Percentiles rank a stretch among this genome's conserved stretches.
These are phyloP conservation scores for Ballota nigra DNA, from an alignment of 257 asterid genomes.

Conservation along the genomic window DNA sequence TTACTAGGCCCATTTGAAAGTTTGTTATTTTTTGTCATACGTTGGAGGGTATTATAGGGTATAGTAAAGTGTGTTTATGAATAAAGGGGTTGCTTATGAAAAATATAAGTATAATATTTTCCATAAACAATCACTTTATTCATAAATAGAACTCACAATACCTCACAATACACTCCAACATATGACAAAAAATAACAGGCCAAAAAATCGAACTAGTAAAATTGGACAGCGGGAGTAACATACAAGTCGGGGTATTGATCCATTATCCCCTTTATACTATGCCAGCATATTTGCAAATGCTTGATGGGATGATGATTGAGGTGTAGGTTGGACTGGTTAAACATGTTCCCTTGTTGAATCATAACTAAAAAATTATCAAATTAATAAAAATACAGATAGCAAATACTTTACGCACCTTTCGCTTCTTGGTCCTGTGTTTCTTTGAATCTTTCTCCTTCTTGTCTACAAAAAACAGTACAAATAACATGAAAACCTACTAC, in stretches of 20 bases:
- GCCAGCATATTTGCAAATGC: neutral
- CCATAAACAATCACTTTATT: too few species aligned
- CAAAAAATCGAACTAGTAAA: too few species aligned
- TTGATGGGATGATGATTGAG: neutral
- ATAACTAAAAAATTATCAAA: conserved; percentile 8
- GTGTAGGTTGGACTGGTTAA: neutral
- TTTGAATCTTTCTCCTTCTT: conserved; percentile 77
- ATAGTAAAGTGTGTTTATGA: too few species aligned
- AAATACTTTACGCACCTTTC: conserved; percentile 58
- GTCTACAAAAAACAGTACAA: conserved; percentile 46
- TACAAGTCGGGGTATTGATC: neutral
- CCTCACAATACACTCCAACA: too few species aligned
- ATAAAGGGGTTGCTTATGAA: too few species aligned
- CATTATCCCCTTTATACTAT: neutral
- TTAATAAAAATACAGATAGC: neutral
- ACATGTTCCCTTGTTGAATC: neutral
- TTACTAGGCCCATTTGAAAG: too few species aligned
- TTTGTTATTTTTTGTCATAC: too few species aligned
- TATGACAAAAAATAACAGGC: too few species aligned
- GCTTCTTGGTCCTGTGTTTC: conserved; percentile 76
- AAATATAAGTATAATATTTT: too few species aligned
- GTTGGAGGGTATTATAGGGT: too few species aligned
- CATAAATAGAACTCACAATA: too few species aligned
- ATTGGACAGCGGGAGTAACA: too few species aligned
- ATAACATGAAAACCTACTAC: conserved; percentile 6